Evolutionary conservation across 495 filamentous ascomycete species (phyloP), one percentile per base, ranked within the genome.

Genomic region (Penicillium robsamsonii): DNA sequence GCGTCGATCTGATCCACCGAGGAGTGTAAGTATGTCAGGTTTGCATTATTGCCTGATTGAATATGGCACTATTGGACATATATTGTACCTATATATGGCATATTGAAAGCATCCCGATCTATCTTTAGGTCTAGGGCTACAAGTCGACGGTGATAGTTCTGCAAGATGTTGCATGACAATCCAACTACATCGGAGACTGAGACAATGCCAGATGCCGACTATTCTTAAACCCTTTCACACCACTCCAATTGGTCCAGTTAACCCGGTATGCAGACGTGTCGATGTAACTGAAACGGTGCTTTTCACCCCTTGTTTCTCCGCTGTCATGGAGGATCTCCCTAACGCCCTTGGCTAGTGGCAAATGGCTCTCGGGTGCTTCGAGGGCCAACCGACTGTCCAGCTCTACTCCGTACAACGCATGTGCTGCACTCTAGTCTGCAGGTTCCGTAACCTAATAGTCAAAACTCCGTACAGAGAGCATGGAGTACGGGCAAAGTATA

Each of bases 201-300:
- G 45, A 47, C 45, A 47, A 31, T n/a, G 45, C 12, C 29, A 47
- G 29, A 46, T 31, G 29, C 29, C 27, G 25, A 30, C 46, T 35
- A 8, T n/a, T 33, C 27, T 48, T 31, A 7, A 35, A 29, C 18
- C 25, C 27, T n/a, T 49, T 24, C 5, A 30, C 20, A 33, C 9
- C 20, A 33, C 9, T 9, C 10, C 35, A 29, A 49, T 49, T 49
- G 29, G 46, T 1, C 20, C 24, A 37, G 38, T n/a, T 10, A 20
- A 7, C 45, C 45, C 29, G 45, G 45, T 47, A 47, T 47, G 45
- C 30, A 17, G 45, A 47, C 27, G 18, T 54, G 52, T 46, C 15
- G 43, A 54, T 54, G 52, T 54, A 54, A 54, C 52, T 54, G 52
- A 54, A 54, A 54, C 43, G 20, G 17, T 47, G n/a, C 45, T 22